These are phyloP conservation scores for Blastocystis sp. DNA, from an alignment of 352 stramenopile species.

Conservation along the genomic window DNA sequence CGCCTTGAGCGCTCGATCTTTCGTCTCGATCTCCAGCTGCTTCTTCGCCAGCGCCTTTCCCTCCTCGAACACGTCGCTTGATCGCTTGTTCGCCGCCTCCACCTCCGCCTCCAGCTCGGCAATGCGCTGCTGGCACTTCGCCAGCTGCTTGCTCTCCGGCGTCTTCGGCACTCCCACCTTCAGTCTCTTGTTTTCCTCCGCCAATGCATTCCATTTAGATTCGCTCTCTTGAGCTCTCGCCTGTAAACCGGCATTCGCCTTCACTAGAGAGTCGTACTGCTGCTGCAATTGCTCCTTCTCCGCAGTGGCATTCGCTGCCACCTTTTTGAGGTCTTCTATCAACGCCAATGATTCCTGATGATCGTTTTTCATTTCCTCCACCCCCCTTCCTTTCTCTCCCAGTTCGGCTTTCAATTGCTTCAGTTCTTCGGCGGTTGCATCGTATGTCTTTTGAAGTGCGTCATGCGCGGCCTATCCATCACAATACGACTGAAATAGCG, in stretches of 20 bases:
- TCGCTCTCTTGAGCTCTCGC: background rate
- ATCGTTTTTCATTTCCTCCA: slow-evolving; percentile 1
- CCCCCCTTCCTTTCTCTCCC: background rate
- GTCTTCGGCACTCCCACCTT: background rate
- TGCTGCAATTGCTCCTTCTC: slow-evolving; percentile 7
- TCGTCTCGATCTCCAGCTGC: slow-evolving; percentile 64
- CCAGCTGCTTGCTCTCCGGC: slow-evolving; percentile 28
- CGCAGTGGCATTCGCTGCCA: background rate
- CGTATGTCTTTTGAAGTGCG: slow-evolving; percentile 24
- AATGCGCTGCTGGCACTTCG: slow-evolving; percentile 23
- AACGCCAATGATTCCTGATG: background rate
- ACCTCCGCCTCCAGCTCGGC: slow-evolving; percentile 34
- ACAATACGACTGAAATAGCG: background rate
- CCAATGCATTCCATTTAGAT: background rate
- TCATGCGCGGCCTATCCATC: slow-evolving; percentile 50
- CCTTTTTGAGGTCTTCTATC: slow-evolving; percentile 36
- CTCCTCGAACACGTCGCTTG: slow-evolving; percentile 49
- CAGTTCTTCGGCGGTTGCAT: background rate
- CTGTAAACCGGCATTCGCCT: background rate
- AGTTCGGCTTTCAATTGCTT: background rate
- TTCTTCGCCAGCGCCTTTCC: slow-evolving; percentile 59
- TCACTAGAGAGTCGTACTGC: background rate
- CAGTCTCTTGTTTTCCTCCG: slow-evolving; percentile 6
- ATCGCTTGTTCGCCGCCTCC: slow-evolving; percentile 50
- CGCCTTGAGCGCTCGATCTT: slow-evolving; percentile 52